These are phyloP conservation scores for Sporobolomyces phaffii DNA, from an alignment of 768 basidiomycete species.

Conservation along the genomic window DNA sequence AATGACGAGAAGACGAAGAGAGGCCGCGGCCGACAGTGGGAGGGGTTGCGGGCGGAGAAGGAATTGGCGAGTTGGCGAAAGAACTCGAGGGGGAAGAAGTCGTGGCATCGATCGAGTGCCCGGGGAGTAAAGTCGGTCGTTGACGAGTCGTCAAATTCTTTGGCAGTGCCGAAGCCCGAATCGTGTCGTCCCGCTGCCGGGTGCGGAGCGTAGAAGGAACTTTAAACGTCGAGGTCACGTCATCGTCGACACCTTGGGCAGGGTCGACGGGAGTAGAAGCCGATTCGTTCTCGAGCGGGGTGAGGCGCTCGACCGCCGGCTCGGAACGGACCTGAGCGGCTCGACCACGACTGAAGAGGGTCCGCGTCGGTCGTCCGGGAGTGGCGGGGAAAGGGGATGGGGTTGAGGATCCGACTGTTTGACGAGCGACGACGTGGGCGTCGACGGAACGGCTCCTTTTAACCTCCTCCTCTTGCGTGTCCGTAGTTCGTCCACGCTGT, in stretches of 20 bases:
- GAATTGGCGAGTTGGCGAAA: slow-evolving; percentile 15
- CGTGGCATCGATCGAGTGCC: slow-evolving; percentile 29
- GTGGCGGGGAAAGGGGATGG: not conserved
- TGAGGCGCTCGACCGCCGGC: slow-evolving; percentile 10
- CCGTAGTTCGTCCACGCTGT: slow-evolving; percentile 12
- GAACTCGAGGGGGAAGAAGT: slow-evolving; percentile 11
- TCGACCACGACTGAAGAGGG: slow-evolving; percentile 12
- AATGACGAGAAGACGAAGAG: slow-evolving; percentile 11
- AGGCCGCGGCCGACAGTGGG: slow-evolving; percentile 31
- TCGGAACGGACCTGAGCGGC: slow-evolving; percentile 6
- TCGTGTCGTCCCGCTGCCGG: slow-evolving; percentile 19
- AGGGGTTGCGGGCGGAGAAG: slow-evolving; percentile 24
- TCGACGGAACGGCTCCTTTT: slow-evolving; percentile 28
- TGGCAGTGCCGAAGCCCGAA: slow-evolving; percentile 9
- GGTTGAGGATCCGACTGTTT: not conserved
- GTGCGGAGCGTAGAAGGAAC: not conserved
- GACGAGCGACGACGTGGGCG: not conserved
- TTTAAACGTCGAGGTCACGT: not conserved
- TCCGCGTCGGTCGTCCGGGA: slow-evolving; percentile 4
- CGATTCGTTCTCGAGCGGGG: not conserved
- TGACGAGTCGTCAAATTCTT: not conserved
- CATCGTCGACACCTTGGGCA: not conserved
- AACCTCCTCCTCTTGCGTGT: not conserved
- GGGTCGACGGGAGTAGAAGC: not conserved
- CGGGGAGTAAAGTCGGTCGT: slow-evolving; percentile 11